A percentile compares a stretch with the other conserved stretches of the same genome.
Evolutionary conservation across 768 basidiomycete species (phyloP).

Genomic region (Collybia sordida): DNA sequence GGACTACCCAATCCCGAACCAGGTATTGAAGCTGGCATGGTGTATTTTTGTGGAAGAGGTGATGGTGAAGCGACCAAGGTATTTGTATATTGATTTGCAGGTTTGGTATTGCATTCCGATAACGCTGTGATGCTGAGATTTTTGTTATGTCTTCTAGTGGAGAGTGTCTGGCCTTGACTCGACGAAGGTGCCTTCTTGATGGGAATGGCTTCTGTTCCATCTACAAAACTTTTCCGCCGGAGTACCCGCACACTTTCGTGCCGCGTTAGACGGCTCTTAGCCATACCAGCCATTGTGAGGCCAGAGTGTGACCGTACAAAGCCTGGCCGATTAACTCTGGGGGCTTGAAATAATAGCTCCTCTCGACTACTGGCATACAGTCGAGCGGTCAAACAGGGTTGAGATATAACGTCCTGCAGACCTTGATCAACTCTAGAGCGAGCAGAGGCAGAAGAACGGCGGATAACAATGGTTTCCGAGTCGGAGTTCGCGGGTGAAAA

Average conservation of each 20-base stretch:
- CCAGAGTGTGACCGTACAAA: conserved; percentile 59
- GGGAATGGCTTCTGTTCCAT: conserved; percentile 26
- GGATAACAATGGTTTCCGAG: conserved; percentile 59
- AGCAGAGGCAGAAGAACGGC: conserved; percentile 63
- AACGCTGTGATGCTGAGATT: conserved; percentile 34
- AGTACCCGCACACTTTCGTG: conserved; percentile 73
- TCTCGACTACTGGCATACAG: conserved; percentile 62
- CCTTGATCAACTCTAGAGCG: conserved; percentile 75
- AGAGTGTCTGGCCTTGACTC: conserved; percentile 14
- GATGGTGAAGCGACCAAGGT: conserved; percentile 28
- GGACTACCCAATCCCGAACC: conserved; percentile 14
- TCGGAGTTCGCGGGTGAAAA: conserved; percentile 54
- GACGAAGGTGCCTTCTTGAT: conserved; percentile 22
- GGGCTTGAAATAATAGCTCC: conserved; percentile 61
- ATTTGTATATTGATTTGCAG: conserved; percentile 6
- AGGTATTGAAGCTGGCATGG: conserved; percentile 17
- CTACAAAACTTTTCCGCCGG: conserved; percentile 51
- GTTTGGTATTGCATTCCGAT: conserved; percentile 21
- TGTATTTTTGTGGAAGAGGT: conserved; percentile 39
- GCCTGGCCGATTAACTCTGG: conserved; percentile 38
- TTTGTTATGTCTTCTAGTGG: conserved; percentile 28
- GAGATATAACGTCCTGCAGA: conserved; percentile 80
- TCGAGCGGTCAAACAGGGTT: conserved; percentile 66
- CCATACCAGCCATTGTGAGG: conserved; percentile 61
- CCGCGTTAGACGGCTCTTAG: conserved; percentile 58